phyloP scores from a whole-genome alignment of 495 filamentous ascomycete genomes.

The Penicillium pancosmium region DNA sequence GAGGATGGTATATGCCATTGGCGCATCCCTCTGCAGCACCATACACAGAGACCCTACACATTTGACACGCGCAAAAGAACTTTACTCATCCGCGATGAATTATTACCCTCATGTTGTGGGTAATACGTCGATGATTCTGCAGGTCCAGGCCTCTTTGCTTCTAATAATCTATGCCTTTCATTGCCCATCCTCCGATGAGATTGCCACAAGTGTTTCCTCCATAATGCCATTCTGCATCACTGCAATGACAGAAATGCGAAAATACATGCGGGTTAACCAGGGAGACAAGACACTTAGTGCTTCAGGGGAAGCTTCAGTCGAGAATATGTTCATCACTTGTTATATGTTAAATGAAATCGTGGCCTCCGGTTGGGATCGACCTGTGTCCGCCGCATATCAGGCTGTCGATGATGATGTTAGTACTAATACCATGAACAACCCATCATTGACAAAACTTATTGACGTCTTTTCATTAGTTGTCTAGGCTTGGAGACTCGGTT shows the following conservation, averaged over 20 bases:
- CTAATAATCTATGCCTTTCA: slow-evolving; percentile 39
- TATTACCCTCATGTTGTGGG: slow-evolving; percentile 35
- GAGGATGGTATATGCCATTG: slow-evolving; percentile 38
- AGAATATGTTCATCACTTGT: slow-evolving; percentile 39
- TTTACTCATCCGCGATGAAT: slow-evolving; percentile 32
- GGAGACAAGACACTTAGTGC: slow-evolving; percentile 13
- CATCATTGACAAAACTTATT: not conserved
- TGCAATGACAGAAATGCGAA: slow-evolving; percentile 34
- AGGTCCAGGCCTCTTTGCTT: slow-evolving; percentile 38
- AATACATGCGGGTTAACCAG: slow-evolving; percentile 16
- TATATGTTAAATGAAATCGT: slow-evolving; percentile 42
- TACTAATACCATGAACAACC: not conserved
- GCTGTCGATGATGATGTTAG: slow-evolving; percentile 39
- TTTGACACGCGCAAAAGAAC: slow-evolving; percentile 26
- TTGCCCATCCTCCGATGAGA: slow-evolving; percentile 38
- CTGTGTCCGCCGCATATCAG: slow-evolving; percentile 31
- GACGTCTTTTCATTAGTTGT: slow-evolving; percentile 25
- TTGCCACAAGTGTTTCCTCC: slow-evolving; percentile 32
- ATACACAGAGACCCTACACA: slow-evolving; percentile 31
- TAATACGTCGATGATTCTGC: slow-evolving; percentile 32
- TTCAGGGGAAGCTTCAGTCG: slow-evolving; percentile 24
- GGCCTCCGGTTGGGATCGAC: slow-evolving; percentile 37
- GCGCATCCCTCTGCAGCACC: slow-evolving; percentile 30
- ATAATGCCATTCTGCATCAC: slow-evolving; percentile 37
- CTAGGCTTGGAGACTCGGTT: slow-evolving; percentile 30